Base-by-base conservation (phyloP, 2,329 filamentous ascomycete species). In the Colletotrichum tabaci region DNA sequence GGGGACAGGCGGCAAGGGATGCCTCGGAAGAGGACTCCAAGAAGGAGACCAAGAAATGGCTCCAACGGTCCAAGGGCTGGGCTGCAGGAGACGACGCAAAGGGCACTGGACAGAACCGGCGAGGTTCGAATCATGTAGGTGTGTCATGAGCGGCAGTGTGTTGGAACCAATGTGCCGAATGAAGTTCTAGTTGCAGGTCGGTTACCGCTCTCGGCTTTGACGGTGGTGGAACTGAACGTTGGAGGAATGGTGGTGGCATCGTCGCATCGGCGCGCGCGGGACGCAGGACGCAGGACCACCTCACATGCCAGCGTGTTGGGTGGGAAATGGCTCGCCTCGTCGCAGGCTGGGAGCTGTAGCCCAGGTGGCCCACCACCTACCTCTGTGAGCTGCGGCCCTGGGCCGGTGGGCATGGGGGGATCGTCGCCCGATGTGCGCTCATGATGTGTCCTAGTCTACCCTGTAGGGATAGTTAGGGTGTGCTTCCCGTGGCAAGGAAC, bases 281-380 rank as follows among this genome's bases (percentile, higher is more conserved):
- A 30, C 30, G 30, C 7, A 30, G 30, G 30, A 30, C 30, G 30
- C 8, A 9, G 30, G 30, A 35, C 30, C 7, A 15, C 26, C 53
- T 60, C 67, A 61, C 67, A 70, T 61, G 62, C 56, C 26, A 70
- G 62, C 42, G 26, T 60, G 26, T 55, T 67, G 56, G 18, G 8
- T 40, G 15, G 49, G 18, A 44, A 66, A 40, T 21, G 49, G 21
- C 46, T 52, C 44, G 21, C 23, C 38, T 44, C 42, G 21, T 8
- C 42, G 8, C 30, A 42, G 21, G 40, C 42, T 56, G 56, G 8
- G 8, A 16, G 47, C 10, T 4, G 4, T 42, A 15, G 40, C 6
- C 16, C 23, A 18, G 52, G n/a, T 35, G 30, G 30, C 30, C 46
- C 21, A 18, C 9, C 15, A n/a, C 10, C 30, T 35, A n/a, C 10